Conservation (phyloP, 345 rosid species). For the Aquilaria malaccensis region DNA sequence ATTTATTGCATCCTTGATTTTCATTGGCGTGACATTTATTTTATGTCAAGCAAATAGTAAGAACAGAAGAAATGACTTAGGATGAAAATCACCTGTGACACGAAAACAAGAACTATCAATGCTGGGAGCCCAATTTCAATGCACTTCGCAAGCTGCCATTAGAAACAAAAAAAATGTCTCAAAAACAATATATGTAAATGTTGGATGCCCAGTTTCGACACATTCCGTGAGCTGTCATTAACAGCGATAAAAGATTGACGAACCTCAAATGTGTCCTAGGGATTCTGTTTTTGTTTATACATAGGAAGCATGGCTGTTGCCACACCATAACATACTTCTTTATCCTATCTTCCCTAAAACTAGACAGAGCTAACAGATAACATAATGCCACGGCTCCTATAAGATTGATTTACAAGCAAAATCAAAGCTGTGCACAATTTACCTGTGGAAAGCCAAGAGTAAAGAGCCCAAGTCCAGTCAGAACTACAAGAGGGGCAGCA, state of each 20-base stretch:
- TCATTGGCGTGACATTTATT: too few species aligned
- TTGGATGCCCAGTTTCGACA: too few species aligned
- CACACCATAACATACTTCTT: too few species aligned
- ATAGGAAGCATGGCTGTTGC: not conserved
- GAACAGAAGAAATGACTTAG: not conserved
- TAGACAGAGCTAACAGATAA: too few species aligned
- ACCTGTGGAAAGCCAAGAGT: slow-evolving; percentile 73
- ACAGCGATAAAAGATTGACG: too few species aligned
- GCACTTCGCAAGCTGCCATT: slow-evolving; percentile 62
- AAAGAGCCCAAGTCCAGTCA: slow-evolving; percentile 77
- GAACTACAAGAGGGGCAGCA: slow-evolving; percentile 73
- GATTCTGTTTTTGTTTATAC: not conserved
- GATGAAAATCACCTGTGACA: slow-evolving; percentile 62
- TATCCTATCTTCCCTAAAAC: too few species aligned
- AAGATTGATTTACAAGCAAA: too few species aligned
- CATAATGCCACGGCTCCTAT: too few species aligned
- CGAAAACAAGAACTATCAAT: slow-evolving; percentile 46
- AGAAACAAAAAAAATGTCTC: slow-evolving; percentile 11
- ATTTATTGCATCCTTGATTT: too few species aligned
- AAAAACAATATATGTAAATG: not conserved
- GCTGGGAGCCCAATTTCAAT: slow-evolving; percentile 84
- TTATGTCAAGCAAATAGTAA: too few species aligned
- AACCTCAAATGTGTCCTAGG: too few species aligned
- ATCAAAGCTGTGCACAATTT: slow-evolving; percentile 3
- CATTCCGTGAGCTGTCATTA: too few species aligned